Evolutionary conservation across 148 eudicot species (phyloP), one percentile per base, ranked within the genome.

Genomic region (Chenopodium berlandieri): DNA sequence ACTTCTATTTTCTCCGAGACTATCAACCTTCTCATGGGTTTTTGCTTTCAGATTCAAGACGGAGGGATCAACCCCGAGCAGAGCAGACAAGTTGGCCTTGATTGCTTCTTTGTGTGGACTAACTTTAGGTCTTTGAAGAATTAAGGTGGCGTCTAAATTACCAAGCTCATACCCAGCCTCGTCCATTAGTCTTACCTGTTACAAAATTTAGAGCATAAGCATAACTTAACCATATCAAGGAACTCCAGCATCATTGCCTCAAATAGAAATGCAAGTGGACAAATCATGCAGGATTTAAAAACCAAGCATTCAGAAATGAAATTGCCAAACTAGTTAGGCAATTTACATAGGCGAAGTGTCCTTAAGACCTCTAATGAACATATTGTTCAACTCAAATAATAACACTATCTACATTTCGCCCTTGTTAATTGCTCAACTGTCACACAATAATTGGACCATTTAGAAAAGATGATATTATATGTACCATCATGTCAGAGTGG

Each of bases 151-250:
- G 40, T 96, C 99, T 81, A 96, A 84, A 77, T 96, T 96, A 22
- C 99, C 99, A 0, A 96, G 84, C 85, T 94, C 98, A 71, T 96
- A 96, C 62, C 99, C 99, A n/a, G 97, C 98, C 80, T 92, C 97
- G 13, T 94, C 82, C 98, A 96, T 92, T 48, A 96, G 87, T 80
- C 97, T 91, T 78, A 94, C 98, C 99, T 96, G 91, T 6, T 25
- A 73, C n/a, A 78, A 9, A 84, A 34, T 58, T 0, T 13, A 74
- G 47, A 30, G 23, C 86, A 77, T 80, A 37, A 71, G 37, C 63
- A 30, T 84, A 66, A 80, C 54, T n/a, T 47, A 70, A 54, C n/a
- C 37, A 76, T 40, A 54, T 32, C 40, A 4, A 37, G 30, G 19
- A 9, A 40, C 0, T 19, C 25, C 54, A 0, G 27, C 54, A 71